Conservation (phyloP, 768 basidiomycete genomes). For the Tricholoma hemisulphureum region DNA sequence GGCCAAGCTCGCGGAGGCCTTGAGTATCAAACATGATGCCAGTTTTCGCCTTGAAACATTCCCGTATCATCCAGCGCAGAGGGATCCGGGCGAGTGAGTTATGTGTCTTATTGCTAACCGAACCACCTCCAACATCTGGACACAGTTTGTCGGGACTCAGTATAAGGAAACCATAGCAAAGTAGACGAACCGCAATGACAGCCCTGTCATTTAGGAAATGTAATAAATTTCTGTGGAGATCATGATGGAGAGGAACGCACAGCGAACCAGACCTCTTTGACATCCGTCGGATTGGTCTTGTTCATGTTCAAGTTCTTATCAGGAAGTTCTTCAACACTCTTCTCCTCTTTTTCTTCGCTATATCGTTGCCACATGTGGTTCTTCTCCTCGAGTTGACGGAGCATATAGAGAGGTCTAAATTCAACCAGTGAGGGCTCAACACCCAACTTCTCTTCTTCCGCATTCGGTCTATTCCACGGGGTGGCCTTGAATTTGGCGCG, state of each 20-base stretch:
- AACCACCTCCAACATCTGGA: conserved; percentile 48
- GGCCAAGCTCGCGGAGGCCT: conserved; percentile 44
- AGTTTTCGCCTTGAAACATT: conserved; percentile 40
- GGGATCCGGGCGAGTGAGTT: conserved; percentile 53
- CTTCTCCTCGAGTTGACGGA: background rate
- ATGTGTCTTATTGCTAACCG: conserved; percentile 26
- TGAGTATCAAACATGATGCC: conserved; percentile 60
- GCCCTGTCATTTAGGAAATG: background rate
- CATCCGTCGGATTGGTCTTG: background rate
- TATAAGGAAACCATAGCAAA: background rate
- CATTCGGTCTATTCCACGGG: background rate
- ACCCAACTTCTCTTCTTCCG: background rate
- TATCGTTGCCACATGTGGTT: background rate
- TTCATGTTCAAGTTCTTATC: background rate
- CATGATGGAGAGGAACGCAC: background rate
- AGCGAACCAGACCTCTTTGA: background rate
- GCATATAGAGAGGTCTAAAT: too few relatives aligned
- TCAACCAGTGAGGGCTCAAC: too few relatives aligned
- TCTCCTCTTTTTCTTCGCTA: background rate
- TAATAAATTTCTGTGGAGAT: background rate
- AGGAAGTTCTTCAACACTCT: too few relatives aligned
- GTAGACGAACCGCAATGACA: background rate
- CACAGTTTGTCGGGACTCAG: background rate
- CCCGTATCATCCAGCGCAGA: conserved; percentile 59
- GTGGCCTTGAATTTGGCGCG: background rate